A percentile compares a stretch with the other conserved stretches of the same genome.
phyloP scores from a whole-genome alignment of 805 yeast species.

The Ogataea minuta region DNA sequence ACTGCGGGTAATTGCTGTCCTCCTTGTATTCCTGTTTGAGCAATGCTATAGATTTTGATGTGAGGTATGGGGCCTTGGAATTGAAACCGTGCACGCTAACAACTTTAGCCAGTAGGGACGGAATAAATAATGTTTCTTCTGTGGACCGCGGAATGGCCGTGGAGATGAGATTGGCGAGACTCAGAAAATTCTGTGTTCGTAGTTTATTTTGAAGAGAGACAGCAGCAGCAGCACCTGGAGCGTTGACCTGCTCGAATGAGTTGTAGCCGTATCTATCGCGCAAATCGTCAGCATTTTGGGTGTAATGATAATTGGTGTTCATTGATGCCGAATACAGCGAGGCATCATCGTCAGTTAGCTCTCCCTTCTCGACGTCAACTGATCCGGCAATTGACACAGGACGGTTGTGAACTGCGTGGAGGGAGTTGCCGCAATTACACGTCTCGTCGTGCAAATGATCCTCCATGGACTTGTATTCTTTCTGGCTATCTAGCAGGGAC shows the following conservation, averaged over 20 bases:
- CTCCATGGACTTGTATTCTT: slow-evolving; percentile 27
- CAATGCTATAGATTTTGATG: slow-evolving; percentile 70
- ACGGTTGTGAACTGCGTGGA: slow-evolving; percentile 55
- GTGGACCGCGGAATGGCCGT: slow-evolving; percentile 74
- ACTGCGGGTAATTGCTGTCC: slow-evolving; percentile 31
- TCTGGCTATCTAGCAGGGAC: slow-evolving; percentile 28
- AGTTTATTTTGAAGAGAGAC: slow-evolving; percentile 49
- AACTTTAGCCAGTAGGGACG: slow-evolving; percentile 65
- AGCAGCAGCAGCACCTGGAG: slow-evolving; percentile 75
- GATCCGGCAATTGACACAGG: slow-evolving; percentile 69
- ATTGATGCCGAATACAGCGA: slow-evolving; percentile 29
- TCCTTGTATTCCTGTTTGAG: slow-evolving; percentile 51
- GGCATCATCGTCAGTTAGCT: slow-evolving; percentile 48
- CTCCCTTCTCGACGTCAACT: slow-evolving; percentile 45
- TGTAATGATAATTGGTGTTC: slow-evolving; percentile 19
- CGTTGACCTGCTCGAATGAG: slow-evolving; percentile 63
- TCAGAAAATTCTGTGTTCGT: slow-evolving; percentile 42
- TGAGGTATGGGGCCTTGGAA: slow-evolving; percentile 65
- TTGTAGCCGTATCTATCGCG: slow-evolving; percentile 27
- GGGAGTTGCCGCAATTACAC: slow-evolving; percentile 54
- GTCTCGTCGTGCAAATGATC: slow-evolving; percentile 47
- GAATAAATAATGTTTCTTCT: slow-evolving; percentile 73
- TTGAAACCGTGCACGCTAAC: slow-evolving; percentile 71
- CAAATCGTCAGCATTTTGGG: slow-evolving; percentile 24
- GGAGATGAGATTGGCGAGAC: slow-evolving; percentile 59